Percentiles rank a stretch among this genome's conserved stretches.
Conservation (phyloP, 2,329 filamentous ascomycete genomes). For the Penicillium sp. region DNA sequence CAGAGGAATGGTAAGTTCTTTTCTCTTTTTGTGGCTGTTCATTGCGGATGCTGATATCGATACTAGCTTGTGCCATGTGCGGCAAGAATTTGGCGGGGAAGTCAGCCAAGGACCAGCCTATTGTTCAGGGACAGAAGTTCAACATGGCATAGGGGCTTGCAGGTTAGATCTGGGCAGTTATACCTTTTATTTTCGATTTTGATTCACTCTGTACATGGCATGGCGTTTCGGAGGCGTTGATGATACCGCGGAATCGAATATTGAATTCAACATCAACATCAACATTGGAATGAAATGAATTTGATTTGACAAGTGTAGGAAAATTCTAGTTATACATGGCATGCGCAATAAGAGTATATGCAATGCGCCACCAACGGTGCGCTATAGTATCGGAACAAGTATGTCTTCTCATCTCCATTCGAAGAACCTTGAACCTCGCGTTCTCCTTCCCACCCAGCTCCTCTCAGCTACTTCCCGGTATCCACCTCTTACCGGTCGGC, state of each 20-base stretch:
- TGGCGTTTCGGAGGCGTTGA: constrained; percentile 13
- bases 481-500: constrained; percentile 61
- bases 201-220: constrained; percentile 2
- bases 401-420: constrained; percentile 2
- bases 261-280: not conserved
- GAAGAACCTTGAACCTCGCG: not conserved
- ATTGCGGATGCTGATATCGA: constrained; percentile 8
- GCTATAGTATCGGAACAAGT: constrained; percentile 18
- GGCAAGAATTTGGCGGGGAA: constrained; percentile 55
- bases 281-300: constrained; percentile 10
- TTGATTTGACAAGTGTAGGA: constrained; percentile 24
- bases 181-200: not conserved
- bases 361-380: constrained; percentile 25
- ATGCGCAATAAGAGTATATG: constrained; percentile 37
- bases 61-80: constrained; percentile 60
- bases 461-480: not conserved
- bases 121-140: constrained; percentile 61
- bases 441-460: not conserved
- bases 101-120: constrained; percentile 47
- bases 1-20: constrained; percentile 54
- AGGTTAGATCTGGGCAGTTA: not conserved
- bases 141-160: constrained; percentile 52
- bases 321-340: constrained; percentile 41
- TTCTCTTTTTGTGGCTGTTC: not conserved
- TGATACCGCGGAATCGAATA: not conserved